Evolutionary conservation across 1,139 yeast genomes (phyloP).

Genomic region (Suhomyces yuchorum): DNA sequence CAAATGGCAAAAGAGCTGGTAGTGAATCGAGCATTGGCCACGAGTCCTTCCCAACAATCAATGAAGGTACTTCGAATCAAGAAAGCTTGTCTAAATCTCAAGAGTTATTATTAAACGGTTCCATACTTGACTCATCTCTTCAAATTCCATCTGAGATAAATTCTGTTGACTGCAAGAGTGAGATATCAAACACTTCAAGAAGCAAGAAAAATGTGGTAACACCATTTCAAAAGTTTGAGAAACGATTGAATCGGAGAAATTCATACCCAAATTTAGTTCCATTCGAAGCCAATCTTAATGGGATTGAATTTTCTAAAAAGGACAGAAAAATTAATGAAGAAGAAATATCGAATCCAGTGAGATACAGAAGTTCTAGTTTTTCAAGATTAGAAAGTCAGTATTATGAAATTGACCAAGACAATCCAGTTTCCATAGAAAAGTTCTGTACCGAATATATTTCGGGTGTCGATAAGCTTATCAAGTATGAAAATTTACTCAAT

Average conservation of each 20-base stretch:
- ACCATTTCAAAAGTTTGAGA: slow-evolving; percentile 23
- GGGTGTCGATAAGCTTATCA: slow-evolving; percentile 23
- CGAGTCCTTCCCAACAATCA: neutral
- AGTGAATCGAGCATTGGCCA: slow-evolving; percentile 1
- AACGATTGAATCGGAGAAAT: slow-evolving; percentile 42
- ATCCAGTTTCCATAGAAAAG: slow-evolving; percentile 26
- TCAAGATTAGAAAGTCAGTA: slow-evolving; percentile 25
- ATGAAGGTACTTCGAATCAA: slow-evolving; percentile 1
- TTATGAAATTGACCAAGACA: neutral
- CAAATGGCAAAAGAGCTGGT: slow-evolving; percentile 6
- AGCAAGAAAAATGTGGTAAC: slow-evolving; percentile 5
- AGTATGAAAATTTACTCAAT: slow-evolving; percentile 15
- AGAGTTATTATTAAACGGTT: slow-evolving; percentile 5
- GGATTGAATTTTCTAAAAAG: slow-evolving; percentile 27
- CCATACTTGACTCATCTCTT: slow-evolving; percentile 16
- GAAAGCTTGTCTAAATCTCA: neutral
- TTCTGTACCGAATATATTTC: slow-evolving; percentile 27
- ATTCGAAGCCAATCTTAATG: slow-evolving; percentile 34
- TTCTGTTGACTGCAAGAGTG: slow-evolving; percentile 8
- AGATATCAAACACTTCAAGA: slow-evolving; percentile 1
- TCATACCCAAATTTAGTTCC: slow-evolving; percentile 42
- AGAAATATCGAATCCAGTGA: neutral
- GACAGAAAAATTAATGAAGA: slow-evolving; percentile 6
- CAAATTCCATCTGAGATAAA: slow-evolving; percentile 19
- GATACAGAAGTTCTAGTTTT: slow-evolving; percentile 40